Base-by-base conservation (phyloP, 306 rosid species). In the Quercus dentata region DNA sequence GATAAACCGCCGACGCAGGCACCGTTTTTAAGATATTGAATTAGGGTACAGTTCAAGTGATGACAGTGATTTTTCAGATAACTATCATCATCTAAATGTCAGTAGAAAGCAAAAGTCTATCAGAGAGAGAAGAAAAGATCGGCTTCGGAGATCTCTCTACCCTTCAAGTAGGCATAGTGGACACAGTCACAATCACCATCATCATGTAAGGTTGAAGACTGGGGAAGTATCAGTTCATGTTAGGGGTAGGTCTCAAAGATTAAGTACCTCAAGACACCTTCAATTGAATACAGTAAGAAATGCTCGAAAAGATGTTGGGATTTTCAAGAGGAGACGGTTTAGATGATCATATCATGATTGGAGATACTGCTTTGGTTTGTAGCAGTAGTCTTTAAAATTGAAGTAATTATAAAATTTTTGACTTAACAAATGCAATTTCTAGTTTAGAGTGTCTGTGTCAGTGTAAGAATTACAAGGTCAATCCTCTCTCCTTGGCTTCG, bases 11-110 rank as follows among this genome's bases (percentile, higher is more conserved):
- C 78, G 76, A 25, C 82, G 67, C 10, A 20, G 73, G 5, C 83
- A 1, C 41, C 82, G 1, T 71, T 72, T 74, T 73, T 77, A 9
- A 27, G 92, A 86, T 79, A 59, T 84, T 25, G 90, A 86, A 71
- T 76, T 74, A 74, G 90, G 87, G 0, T 80, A 67, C 77, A 82
- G 49, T 74, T 83, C 87, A 64, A 73, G 77, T 14, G 73, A 79
- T 51, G 81, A 83, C 18, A 78, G 51, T 63, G 78, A 78, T 8
- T 21, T 18, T 54, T 25, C 73, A 51, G 71, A 15, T 18, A 28
- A 59, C 56, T 17, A 71, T 75, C 19, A n/a, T 67, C 62, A 63
- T 55, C 44, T 73, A 2, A 69, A 73, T 44, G 74, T 73, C 1
- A 44, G 18, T 17, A 83, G 78, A 76, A 76, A 79, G 33, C 58